These are phyloP conservation scores for Gautieria morchelliformis DNA, from an alignment of 768 basidiomycete genomes.

Conservation along the genomic window DNA sequence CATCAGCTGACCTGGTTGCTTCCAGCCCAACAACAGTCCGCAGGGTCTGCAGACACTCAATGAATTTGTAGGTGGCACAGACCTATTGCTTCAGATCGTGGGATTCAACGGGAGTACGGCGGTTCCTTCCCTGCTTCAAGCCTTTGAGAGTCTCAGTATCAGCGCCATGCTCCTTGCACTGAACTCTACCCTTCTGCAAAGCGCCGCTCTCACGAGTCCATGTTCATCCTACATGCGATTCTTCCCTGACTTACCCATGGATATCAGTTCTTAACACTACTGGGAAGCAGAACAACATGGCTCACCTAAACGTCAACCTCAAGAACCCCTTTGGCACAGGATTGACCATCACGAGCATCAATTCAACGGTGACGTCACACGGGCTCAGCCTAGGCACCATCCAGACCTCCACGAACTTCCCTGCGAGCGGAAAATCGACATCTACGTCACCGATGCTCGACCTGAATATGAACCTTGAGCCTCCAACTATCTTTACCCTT, in stretches of 20 bases:
- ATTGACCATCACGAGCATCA: constrained; percentile 47
- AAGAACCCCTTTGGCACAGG: constrained; percentile 58
- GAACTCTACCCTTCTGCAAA: constrained; percentile 43
- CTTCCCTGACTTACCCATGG: neutral
- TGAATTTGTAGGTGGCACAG: constrained; percentile 58
- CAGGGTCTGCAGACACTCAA: constrained; percentile 54
- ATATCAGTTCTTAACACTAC: constrained; percentile 43
- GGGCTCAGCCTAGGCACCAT: constrained; percentile 59
- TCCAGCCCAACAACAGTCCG: constrained; percentile 49
- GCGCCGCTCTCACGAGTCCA: constrained; percentile 45
- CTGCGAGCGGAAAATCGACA: constrained; percentile 39
- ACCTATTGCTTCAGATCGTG: constrained; percentile 45
- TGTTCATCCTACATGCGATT: neutral
- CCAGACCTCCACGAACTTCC: constrained; percentile 40
- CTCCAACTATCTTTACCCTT: constrained; percentile 54
- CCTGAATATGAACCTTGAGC: constrained; percentile 60
- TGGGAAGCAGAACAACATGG: constrained; percentile 53
- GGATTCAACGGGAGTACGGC: constrained; percentile 55
- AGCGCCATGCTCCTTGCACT: constrained; percentile 50
- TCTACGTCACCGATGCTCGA: constrained; percentile 49
- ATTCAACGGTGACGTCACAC: constrained; percentile 50
- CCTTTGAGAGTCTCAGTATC: constrained; percentile 52
- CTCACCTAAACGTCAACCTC: constrained; percentile 52
- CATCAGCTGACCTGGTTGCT: constrained; percentile 7
- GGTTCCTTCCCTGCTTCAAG: constrained; percentile 46